Evolutionary conservation across 2,329 filamentous ascomycete species (phyloP).

Genomic region (Phialocephala subalpina): DNA sequence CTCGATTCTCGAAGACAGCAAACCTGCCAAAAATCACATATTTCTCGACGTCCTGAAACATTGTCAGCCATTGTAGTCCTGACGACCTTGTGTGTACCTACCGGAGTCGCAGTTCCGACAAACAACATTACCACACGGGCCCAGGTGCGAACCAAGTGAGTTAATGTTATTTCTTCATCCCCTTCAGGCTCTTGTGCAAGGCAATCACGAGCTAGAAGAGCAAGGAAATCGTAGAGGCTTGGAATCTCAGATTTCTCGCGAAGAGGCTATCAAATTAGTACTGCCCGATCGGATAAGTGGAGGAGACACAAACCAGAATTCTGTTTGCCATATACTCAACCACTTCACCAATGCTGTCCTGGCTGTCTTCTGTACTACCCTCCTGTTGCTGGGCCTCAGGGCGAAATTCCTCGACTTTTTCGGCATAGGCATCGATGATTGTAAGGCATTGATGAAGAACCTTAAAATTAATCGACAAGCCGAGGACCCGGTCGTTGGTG

Average conservation of each 20-base stretch:
- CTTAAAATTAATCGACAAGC: not conserved
- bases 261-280: slow-evolving; percentile 29
- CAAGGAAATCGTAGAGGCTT: not conserved
- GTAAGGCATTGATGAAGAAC: slow-evolving; percentile 12
- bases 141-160: slow-evolving; percentile 30
- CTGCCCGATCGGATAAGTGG: not conserved
- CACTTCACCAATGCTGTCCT: slow-evolving; percentile 34
- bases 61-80: slow-evolving; percentile 54
- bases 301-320: slow-evolving; percentile 28
- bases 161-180: slow-evolving; percentile 11
- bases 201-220: not conserved
- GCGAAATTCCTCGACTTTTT: slow-evolving; percentile 31
- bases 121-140: slow-evolving; percentile 31
- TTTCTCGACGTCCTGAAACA: slow-evolving; percentile 39
- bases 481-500: slow-evolving; percentile 10
- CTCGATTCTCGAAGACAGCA: slow-evolving; percentile 45
- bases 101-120: slow-evolving; percentile 33
- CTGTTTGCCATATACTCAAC: slow-evolving; percentile 38
- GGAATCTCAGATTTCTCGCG: slow-evolving; percentile 19
- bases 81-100: slow-evolving; percentile 16
- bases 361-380: slow-evolving; percentile 32
- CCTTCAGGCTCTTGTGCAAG: not conserved
- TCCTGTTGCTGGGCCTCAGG: slow-evolving; percentile 14
- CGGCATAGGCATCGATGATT: slow-evolving; percentile 26
- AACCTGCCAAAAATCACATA: slow-evolving; percentile 35